These are phyloP conservation scores for Filosporella fistucella DNA, from an alignment of 495 filamentous ascomycete genomes.

Conservation along the genomic window DNA sequence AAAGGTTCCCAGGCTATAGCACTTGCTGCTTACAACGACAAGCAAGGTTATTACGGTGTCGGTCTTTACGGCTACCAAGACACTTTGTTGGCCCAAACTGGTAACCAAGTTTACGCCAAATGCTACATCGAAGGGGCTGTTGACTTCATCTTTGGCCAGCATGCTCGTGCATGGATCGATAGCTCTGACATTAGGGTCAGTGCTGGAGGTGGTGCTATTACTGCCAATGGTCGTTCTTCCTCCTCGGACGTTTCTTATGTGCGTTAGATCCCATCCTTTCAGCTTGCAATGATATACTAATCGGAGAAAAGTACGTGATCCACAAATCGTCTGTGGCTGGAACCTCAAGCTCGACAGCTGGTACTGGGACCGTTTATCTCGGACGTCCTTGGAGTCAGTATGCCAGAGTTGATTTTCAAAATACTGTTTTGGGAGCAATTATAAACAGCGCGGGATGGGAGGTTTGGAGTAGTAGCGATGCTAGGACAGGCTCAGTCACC, in stretches of 20 bases:
- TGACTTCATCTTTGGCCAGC: slow-evolving; percentile 56
- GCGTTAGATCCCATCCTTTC: too few species aligned
- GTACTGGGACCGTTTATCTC: slow-evolving; percentile 51
- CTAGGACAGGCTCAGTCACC: slow-evolving; percentile 46
- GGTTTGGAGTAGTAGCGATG: slow-evolving; percentile 45
- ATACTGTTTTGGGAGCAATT: slow-evolving; percentile 45
- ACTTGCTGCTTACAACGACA: slow-evolving; percentile 36
- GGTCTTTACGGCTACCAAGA: slow-evolving; percentile 46
- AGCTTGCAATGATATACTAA: too few species aligned
- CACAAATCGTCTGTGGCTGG: slow-evolving; percentile 42
- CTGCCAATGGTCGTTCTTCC: slow-evolving; percentile 54
- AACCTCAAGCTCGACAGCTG: slow-evolving; percentile 23
- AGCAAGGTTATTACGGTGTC: slow-evolving; percentile 36
- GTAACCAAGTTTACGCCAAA: slow-evolving; percentile 40
- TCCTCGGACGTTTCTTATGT: slow-evolving; percentile 46
- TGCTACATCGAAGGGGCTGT: slow-evolving; percentile 44
- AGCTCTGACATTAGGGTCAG: slow-evolving; percentile 50
- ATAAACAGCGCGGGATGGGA: slow-evolving; percentile 60
- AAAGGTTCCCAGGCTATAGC: slow-evolving; percentile 40
- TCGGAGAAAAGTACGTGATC: slow-evolving; percentile 65
- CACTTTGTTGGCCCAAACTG: slow-evolving; percentile 41
- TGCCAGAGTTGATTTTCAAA: slow-evolving; percentile 58
- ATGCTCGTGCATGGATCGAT: slow-evolving; percentile 58
- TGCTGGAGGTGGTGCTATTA: slow-evolving; percentile 47
- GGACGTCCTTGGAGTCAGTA: slow-evolving; percentile 64